Conservation (phyloP, 768 basidiomycete genomes). For the Calocybe gangraenosa region DNA sequence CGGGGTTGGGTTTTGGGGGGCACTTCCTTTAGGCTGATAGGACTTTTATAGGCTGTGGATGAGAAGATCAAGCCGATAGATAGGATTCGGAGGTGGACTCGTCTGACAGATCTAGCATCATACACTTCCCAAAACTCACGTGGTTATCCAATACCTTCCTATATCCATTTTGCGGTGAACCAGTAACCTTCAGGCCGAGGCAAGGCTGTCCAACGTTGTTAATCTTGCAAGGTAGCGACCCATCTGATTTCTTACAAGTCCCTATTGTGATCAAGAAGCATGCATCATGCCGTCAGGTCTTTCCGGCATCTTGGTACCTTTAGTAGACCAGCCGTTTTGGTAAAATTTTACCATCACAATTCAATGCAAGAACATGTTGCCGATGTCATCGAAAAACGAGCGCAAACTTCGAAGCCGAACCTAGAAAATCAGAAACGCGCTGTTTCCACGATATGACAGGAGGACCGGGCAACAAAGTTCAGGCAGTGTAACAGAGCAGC, state of each 20-base stretch:
- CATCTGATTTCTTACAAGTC: conserved; percentile 7
- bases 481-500: too few relatives aligned
- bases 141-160: background rate
- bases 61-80: conserved; percentile 31
- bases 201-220: background rate
- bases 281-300: conserved; percentile 3
- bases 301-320: conserved; percentile 12
- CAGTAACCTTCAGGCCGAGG: background rate
- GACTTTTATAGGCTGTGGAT: conserved; percentile 31
- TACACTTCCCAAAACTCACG: conserved; percentile 8
- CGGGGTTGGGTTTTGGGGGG: conserved; percentile 20
- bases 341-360: conserved; percentile 7
- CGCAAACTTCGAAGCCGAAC: too few relatives aligned
- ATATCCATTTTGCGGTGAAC: conserved; percentile 1
- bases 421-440: too few relatives aligned
- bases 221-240: conserved; percentile 4
- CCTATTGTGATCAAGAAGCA: conserved; percentile 12
- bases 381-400: too few relatives aligned
- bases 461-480: too few relatives aligned
- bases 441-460: too few relatives aligned
- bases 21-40: conserved; percentile 14
- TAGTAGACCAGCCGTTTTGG: background rate
- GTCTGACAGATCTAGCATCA: conserved; percentile 20
- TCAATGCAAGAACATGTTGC: too few relatives aligned
- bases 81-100: conserved; percentile 12